phyloP scores from a whole-genome alignment of 2,329 filamentous ascomycete genomes.

The Xylaria sp. region DNA sequence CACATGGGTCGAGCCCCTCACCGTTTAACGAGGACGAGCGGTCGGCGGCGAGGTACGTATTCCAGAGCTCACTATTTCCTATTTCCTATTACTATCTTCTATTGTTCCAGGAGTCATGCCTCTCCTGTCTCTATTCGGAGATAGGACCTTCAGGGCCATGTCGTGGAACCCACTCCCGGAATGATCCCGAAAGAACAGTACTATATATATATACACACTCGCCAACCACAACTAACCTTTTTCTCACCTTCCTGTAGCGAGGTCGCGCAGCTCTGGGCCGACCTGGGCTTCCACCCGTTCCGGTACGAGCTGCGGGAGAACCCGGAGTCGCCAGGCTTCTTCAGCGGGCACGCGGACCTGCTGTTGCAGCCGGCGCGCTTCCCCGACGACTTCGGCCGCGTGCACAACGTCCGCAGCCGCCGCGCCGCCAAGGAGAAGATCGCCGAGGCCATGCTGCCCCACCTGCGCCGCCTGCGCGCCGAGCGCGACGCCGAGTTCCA shows the following conservation, averaged over 20 bases:
- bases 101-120: no score
- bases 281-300: conserved; percentile 40
- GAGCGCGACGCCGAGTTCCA: conserved; percentile 26
- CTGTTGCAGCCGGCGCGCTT: conserved; percentile 14
- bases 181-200: no score
- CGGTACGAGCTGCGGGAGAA: conserved; percentile 38
- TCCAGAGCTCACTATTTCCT: no score
- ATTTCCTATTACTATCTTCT: no score
- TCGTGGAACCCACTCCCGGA: no score
- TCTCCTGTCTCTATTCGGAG: no score
- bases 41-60: conserved; percentile 15
- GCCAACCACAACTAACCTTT: no score
- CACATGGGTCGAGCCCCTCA: conserved; percentile 13
- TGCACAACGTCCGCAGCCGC: conserved; percentile 38
- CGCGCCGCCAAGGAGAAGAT: conserved; percentile 43
- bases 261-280: conserved; percentile 39
- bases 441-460: conserved; percentile 43
- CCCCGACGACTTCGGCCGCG: conserved; percentile 10
- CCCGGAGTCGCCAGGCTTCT: conserved; percentile 34
- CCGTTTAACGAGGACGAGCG: conserved; percentile 26
- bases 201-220: no score
- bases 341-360: conserved; percentile 37
- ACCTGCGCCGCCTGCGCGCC: conserved; percentile 35
- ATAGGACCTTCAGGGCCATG: no score
- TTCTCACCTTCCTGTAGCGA: no score